Conservation (phyloP, 2,329 filamentous ascomycete genomes). For the Arthroderma uncinatum region DNA sequence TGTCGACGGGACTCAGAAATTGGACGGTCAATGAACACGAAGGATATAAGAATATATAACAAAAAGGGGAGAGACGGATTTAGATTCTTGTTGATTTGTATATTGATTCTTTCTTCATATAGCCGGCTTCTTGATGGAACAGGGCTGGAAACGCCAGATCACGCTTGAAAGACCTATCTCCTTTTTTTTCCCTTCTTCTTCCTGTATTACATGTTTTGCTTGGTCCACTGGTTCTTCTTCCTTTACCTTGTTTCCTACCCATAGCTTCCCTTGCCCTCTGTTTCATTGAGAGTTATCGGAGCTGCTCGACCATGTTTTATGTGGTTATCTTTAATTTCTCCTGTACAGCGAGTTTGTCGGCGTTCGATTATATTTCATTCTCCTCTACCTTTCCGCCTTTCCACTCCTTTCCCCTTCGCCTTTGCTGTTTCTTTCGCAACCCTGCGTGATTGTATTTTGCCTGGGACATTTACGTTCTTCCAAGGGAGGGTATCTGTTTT, state of each 20-base stretch:
- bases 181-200: not conserved
- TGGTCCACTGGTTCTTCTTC: not conserved
- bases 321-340: not conserved
- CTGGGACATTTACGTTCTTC: not conserved
- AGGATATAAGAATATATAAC: not conserved
- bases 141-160: not conserved
- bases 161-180: not conserved
- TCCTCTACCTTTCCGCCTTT: not conserved
- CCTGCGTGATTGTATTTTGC: not conserved
- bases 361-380: not conserved
- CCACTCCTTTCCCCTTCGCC: not conserved
- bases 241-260: not conserved
- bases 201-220: not conserved
- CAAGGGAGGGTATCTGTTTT: not conserved
- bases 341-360: not conserved
- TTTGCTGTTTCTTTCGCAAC: not conserved
- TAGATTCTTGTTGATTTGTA: not conserved
- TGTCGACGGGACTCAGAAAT: not conserved
- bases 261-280: no score
- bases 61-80: not conserved
- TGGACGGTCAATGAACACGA: not conserved
- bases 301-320: not conserved
- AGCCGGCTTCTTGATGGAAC: not conserved
- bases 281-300: no score
- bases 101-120: not conserved